Base-by-base conservation (phyloP, 257 asterid genomes). In the Przewalskia tangutica region DNA sequence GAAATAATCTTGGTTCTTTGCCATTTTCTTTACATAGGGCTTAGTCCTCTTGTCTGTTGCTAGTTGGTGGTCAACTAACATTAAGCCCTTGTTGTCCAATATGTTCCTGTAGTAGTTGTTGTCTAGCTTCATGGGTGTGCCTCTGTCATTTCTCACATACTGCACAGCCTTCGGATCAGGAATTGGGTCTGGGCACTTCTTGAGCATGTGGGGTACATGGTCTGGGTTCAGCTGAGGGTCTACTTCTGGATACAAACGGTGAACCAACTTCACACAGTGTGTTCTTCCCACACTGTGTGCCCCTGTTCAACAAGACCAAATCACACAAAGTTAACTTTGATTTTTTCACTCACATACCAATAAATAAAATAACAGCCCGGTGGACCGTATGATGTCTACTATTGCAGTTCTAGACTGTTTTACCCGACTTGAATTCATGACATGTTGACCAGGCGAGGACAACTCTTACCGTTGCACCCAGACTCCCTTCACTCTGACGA, bases 111-210 rank as follows among this genome's bases (percentile, higher is more conserved):
- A 95, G 87, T 95, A 95, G 60, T 93, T 88, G 90, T 95, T 95
- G 89, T 95, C 99, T 54, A 95, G 94, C 40, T 84, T 87, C 98
- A 95, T 93, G 1, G 99, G 99, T 0, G 99, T 95, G 79, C 99
- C 97, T 10, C 97, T 89, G 82, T 95, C 99, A 66, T 95, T 95
- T 81, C 99, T 90, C 86, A 95, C 99, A 86, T 95, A 94, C 84
- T 93, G 98, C 73, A 95, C 98, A 2, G 99, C 99, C 93, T 95
- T 93, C 6, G 99, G 99, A 83, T 95, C 99, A 6, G 99, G 99
- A 63, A 93, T 91, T 8, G 99, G 53, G 63, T 93, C 98, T 2
- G 98, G 98, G 85, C 98, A 96, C 89, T 94, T 94, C 91, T 92
- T 86, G 78, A 94, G 94, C 97, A 96, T 94, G 90, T 95, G 98